Percentiles rank a stretch among this genome's conserved stretches.
These are phyloP conservation scores for Populus tomentosa DNA, from an alignment of 441 rosid species.

Conservation along the genomic window DNA sequence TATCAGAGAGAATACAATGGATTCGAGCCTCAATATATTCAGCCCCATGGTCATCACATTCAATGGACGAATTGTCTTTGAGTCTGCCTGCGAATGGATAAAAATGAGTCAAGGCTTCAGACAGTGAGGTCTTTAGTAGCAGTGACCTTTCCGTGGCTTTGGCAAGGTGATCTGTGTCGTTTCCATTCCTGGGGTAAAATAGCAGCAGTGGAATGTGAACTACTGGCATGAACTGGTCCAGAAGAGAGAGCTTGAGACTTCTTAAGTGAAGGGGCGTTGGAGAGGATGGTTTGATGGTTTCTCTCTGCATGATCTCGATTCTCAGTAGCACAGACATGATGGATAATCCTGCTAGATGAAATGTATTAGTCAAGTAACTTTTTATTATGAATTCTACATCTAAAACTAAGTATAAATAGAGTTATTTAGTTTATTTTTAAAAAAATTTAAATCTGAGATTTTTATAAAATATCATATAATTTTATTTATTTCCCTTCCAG, in stretches of 20 bases:
- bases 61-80: slow-evolving; percentile 31
- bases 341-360: no score
- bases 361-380: no score
- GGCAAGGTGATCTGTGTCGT: not conserved
- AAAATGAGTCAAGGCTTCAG: slow-evolving; percentile 23
- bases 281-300: slow-evolving; percentile 29
- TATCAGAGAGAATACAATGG: slow-evolving; percentile 20
- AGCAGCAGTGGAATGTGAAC: slow-evolving; percentile 17
- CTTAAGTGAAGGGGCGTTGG: slow-evolving; percentile 18
- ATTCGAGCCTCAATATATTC: slow-evolving; percentile 38
- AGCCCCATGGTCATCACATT: slow-evolving; percentile 42
- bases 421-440: no score
- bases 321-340: not conserved
- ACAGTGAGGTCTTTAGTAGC: slow-evolving; percentile 20
- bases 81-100: slow-evolving; percentile 39
- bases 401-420: no score
- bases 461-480: no score
- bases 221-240: slow-evolving; percentile 27
- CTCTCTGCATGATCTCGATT: slow-evolving; percentile 9
- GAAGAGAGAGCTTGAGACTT: slow-evolving; percentile 22
- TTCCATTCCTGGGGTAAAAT: slow-evolving; percentile 14
- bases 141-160: not conserved
- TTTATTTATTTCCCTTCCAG: no score
- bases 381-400: no score
- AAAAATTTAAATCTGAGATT: no score